These are phyloP conservation scores for Carpinus viminea DNA, from an alignment of 306 rosid species.

Conservation along the genomic window DNA sequence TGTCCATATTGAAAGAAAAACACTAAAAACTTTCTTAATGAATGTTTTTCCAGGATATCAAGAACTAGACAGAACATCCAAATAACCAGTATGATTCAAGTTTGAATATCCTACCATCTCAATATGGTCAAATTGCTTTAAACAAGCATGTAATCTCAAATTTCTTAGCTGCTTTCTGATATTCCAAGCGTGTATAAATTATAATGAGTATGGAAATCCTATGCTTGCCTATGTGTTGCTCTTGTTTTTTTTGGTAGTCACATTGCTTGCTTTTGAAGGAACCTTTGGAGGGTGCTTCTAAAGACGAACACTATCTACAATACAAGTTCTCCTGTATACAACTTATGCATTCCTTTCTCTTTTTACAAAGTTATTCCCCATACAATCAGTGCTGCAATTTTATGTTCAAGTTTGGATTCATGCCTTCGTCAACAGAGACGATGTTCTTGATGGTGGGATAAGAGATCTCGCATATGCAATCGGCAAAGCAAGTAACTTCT, in stretches of 20 bases:
- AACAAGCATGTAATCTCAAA: no score
- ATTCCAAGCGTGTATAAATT: no score
- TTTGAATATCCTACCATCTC: no score
- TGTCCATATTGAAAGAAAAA: no score
- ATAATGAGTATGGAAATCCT: background rate
- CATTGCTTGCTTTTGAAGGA: background rate
- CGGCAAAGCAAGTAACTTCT: slow-evolving; percentile 72
- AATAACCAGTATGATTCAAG: no score
- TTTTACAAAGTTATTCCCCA: background rate
- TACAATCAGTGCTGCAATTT: background rate
- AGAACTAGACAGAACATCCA: no score
- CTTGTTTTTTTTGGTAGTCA: background rate
- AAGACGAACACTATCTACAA: slow-evolving; percentile 24
- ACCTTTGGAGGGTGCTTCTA: background rate
- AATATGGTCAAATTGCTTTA: no score
- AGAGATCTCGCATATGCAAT: slow-evolving; percentile 56
- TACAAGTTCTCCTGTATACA: slow-evolving; percentile 31
- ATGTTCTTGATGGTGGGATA: slow-evolving; percentile 45
- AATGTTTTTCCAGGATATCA: no score
- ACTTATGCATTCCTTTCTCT: slow-evolving; percentile 13
- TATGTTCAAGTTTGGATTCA: slow-evolving; percentile 15
- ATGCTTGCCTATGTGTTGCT: background rate
- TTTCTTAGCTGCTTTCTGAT: no score
- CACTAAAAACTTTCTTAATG: no score
- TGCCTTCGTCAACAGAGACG: slow-evolving; percentile 29